These are phyloP conservation scores for Tuber magnatum DNA, from an alignment of 495 filamentous ascomycete genomes.

Conservation along the genomic window DNA sequence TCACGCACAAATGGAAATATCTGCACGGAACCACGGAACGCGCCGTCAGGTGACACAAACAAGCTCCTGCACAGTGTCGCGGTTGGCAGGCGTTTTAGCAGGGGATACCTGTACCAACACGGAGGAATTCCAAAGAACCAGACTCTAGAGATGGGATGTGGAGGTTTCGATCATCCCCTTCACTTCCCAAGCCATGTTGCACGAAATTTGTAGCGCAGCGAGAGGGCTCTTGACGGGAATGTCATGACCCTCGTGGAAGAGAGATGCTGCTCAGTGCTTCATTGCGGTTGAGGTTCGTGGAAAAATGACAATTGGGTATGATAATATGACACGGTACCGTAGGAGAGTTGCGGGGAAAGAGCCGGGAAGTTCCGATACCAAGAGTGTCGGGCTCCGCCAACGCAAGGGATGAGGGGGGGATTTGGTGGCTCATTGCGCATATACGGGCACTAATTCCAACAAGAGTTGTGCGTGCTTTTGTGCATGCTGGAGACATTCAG, in stretches of 20 bases:
- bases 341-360: conserved; percentile 10
- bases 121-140: conserved; percentile 3
- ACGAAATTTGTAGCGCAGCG: not conserved
- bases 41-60: conserved; percentile 25
- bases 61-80: not conserved
- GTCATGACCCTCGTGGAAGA: not conserved
- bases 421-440: not conserved
- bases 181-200: not conserved
- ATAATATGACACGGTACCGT: no score
- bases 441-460: not conserved
- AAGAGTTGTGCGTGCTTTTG: not conserved
- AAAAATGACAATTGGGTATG: not conserved
- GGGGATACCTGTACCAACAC: conserved; percentile 4
- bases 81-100: conserved; percentile 8
- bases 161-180: not conserved
- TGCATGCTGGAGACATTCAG: not conserved
- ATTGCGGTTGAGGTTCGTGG: not conserved
- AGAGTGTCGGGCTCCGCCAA: not conserved
- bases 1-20: not conserved
- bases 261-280: not conserved
- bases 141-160: not conserved
- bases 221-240: not conserved
- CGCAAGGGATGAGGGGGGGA: conserved; percentile 2
- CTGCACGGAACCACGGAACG: conserved; percentile 5
- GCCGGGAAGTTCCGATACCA: conserved; percentile 24